Conservation (phyloP, 2,329 filamentous ascomycete genomes). For the Alternaria metachromatica region DNA sequence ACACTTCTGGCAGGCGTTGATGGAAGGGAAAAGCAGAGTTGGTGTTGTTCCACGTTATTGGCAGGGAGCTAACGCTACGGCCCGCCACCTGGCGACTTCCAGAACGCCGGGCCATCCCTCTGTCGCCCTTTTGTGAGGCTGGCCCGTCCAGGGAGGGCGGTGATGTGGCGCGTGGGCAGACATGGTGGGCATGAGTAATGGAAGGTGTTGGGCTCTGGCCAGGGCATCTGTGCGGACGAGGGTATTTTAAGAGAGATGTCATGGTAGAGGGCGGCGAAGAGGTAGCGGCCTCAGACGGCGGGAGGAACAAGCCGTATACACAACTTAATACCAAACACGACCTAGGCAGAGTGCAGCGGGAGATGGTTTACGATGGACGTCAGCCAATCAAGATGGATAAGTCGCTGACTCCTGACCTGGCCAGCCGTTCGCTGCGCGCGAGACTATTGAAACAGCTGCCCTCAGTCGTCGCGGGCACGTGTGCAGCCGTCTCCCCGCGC, state of each 20-base stretch:
- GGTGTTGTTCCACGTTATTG: slow-evolving; percentile 12
- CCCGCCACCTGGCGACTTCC: slow-evolving; percentile 18
- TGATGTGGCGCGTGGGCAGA: slow-evolving; percentile 1
- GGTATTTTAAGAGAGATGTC: not conserved
- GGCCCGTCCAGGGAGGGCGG: not conserved
- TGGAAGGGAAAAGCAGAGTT: not conserved
- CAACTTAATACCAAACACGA: not conserved
- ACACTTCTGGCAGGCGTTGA: not conserved
- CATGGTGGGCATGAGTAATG: slow-evolving; percentile 4
- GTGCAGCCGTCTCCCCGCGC: slow-evolving; percentile 18
- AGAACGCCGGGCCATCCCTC: slow-evolving; percentile 8
- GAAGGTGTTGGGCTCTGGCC: not conserved
- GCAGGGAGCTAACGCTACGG: slow-evolving; percentile 26
- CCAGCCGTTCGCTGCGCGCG: not conserved
- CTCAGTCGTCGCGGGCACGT: slow-evolving; percentile 6
- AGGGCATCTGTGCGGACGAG: not conserved
- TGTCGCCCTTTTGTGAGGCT: slow-evolving; percentile 1
- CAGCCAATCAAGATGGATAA: not conserved
- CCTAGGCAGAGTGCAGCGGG: not conserved
- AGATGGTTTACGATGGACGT: not conserved
- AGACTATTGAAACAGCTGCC: not conserved
- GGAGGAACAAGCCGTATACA: not conserved
- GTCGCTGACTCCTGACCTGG: not conserved
- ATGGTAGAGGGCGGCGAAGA: not conserved
- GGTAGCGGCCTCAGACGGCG: not conserved